These are phyloP conservation scores for Tulasnella sp. DNA, from an alignment of 768 basidiomycete genomes.

Conservation along the genomic window DNA sequence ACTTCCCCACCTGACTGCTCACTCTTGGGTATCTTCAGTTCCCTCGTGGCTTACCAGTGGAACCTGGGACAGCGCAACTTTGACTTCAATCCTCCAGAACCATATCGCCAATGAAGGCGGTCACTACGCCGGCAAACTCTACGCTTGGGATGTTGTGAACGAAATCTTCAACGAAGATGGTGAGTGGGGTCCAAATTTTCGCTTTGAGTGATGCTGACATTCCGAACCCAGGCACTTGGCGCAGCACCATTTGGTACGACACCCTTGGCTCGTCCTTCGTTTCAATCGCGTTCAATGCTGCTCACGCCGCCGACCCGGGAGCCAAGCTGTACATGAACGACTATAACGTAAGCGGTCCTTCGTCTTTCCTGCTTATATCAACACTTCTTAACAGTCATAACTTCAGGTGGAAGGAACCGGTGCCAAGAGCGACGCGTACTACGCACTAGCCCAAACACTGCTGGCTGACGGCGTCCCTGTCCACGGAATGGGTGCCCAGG, in stretches of 20 bases:
- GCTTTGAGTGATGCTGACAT: background rate
- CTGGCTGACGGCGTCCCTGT: slow-evolving; percentile 50
- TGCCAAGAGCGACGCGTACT: slow-evolving; percentile 57
- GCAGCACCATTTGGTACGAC: slow-evolving; percentile 52
- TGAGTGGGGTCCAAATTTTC: background rate
- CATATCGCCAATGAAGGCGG: slow-evolving; percentile 52
- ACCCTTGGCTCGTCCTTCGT: slow-evolving; percentile 50
- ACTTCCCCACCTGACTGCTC: background rate
- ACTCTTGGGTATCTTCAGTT: background rate
- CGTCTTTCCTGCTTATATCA: slow-evolving; percentile 32
- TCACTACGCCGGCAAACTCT: slow-evolving; percentile 55
- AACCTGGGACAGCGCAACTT: slow-evolving; percentile 29
- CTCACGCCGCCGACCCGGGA: slow-evolving; percentile 52
- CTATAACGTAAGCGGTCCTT: slow-evolving; percentile 14
- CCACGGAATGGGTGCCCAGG: slow-evolving; percentile 59
- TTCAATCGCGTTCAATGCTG: slow-evolving; percentile 46
- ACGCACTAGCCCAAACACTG: slow-evolving; percentile 51
- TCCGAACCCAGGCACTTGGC: slow-evolving; percentile 37
- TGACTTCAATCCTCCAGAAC: slow-evolving; percentile 43
- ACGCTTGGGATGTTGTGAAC: slow-evolving; percentile 53
- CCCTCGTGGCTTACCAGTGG: background rate
- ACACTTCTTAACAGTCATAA: slow-evolving; percentile 30
- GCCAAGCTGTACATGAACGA: slow-evolving; percentile 54
- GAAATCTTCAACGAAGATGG: slow-evolving; percentile 53
- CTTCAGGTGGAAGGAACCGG: slow-evolving; percentile 35